Conservation (phyloP, 2,329 filamentous ascomycete species). For the Botrytis porri region DNA sequence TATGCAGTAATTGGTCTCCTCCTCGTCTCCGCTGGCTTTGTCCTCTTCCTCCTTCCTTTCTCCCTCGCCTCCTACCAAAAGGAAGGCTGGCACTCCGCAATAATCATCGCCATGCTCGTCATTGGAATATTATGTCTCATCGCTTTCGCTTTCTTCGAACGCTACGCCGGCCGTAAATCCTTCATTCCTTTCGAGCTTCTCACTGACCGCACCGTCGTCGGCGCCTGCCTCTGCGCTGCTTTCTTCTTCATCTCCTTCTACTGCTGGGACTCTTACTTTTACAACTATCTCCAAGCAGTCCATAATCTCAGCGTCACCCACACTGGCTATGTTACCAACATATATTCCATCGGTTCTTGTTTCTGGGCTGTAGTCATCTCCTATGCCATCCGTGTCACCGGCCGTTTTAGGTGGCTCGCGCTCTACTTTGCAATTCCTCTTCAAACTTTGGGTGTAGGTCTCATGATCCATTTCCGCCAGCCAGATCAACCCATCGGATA, state of each 20-base stretch:
- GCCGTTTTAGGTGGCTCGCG: conserved; percentile 34
- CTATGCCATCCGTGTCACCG: conserved; percentile 41
- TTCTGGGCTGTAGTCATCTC: conserved; percentile 48
- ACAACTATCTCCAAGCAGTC: conserved; percentile 53
- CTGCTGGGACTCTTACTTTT: conserved; percentile 53
- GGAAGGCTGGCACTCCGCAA: conserved; percentile 28
- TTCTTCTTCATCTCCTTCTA: conserved; percentile 51
- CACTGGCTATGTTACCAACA: conserved; percentile 50
- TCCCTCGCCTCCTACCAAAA: conserved; percentile 46
- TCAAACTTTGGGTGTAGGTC: conserved; percentile 49
- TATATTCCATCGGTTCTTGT: conserved; percentile 50
- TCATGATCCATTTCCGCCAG: conserved; percentile 58
- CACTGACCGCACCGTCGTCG: conserved; percentile 48
- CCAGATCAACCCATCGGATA: conserved; percentile 50
- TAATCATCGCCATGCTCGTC: conserved; percentile 52
- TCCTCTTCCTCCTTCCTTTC: conserved; percentile 68
- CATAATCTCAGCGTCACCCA: conserved; percentile 48
- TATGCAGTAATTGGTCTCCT: conserved; percentile 52
- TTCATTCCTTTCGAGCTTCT: conserved; percentile 55
- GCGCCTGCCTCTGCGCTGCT: conserved; percentile 44
- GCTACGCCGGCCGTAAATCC: conserved; percentile 52
- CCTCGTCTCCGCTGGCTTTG: conserved; percentile 57
- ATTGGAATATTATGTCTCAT: conserved; percentile 57
- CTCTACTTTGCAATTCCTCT: conserved; percentile 26
- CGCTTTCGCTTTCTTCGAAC: conserved; percentile 56